Percentiles rank a stretch among this genome's conserved stretches.
phyloP scores from a whole-genome alignment of 345 rosid genomes.

The Eucalyptus erythrocorys region DNA sequence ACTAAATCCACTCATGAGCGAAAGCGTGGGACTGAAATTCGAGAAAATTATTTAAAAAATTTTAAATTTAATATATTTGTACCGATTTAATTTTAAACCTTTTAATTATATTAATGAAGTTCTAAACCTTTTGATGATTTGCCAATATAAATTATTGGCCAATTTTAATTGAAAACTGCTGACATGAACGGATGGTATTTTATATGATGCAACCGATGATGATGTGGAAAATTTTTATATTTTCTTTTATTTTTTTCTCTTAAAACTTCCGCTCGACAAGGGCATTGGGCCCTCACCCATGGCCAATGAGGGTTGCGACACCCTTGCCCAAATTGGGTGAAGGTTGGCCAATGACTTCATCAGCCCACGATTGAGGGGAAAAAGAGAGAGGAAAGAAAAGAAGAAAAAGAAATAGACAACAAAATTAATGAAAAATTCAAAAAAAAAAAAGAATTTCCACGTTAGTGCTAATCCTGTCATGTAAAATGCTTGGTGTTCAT shows the following conservation, averaged over 20 bases:
- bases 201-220: accelerated
- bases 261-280: neutral
- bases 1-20: neutral
- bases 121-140: accelerated
- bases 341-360: neutral
- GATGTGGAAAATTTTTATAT: no score
- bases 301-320: no score
- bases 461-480: accelerated
- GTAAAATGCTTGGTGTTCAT: accelerated
- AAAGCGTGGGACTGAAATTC: neutral
- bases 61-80: no score
- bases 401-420: no score
- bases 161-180: accelerated
- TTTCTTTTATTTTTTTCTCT: no score
- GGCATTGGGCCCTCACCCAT: neutral
- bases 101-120: accelerated
- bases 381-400: neutral
- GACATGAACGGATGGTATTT: accelerated
- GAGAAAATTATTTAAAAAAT: accelerated
- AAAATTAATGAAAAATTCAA: no score
- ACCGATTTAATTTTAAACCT: no score
- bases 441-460: no score
- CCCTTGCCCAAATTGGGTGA: neutral
- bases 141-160: accelerated
- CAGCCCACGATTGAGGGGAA: no score